Percentiles rank a stretch among this genome's conserved stretches.
phyloP scores from a whole-genome alignment of 1,139 yeast species.

The Hemisphaericaspora subhashii region DNA sequence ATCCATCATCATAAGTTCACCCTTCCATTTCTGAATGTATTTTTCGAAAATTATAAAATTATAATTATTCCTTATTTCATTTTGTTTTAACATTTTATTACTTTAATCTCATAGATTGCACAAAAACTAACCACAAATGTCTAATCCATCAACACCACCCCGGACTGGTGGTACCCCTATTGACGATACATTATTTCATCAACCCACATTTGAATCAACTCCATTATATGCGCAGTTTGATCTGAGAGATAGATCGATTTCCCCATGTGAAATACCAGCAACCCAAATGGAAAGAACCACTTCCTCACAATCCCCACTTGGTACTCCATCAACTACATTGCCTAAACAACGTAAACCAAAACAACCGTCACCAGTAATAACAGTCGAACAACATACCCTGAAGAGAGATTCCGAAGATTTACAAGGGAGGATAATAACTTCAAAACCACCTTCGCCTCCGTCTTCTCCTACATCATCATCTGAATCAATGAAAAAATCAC shows the following conservation, averaged over 20 bases:
- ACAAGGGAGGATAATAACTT: too few relatives aligned
- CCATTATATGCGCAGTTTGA: constrained; percentile 1
- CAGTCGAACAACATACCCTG: too few relatives aligned
- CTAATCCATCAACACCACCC: constrained; percentile 3
- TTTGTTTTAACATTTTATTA: background rate
- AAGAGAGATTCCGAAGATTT: too few relatives aligned
- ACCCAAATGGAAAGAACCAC: background rate
- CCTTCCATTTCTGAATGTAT: too few relatives aligned
- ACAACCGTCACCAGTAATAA: constrained; percentile 1
- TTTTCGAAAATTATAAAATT: too few relatives aligned
- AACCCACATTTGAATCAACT: constrained; percentile 7
- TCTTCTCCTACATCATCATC: constrained; percentile 1
- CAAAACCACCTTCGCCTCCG: background rate
- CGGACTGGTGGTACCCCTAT: constrained; percentile 2
- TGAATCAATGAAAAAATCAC: background rate
- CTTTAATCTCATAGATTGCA: background rate
- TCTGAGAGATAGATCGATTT: constrained; percentile 19
- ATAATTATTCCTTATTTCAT: background rate
- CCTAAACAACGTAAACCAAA: constrained; percentile 3
- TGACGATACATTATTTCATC: constrained; percentile 4
- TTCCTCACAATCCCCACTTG: constrained; percentile 3
- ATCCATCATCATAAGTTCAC: too few relatives aligned
- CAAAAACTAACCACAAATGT: constrained; percentile 1
- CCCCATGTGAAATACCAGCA: constrained; percentile 19
- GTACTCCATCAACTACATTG: constrained; percentile 1